Evolutionary conservation across 176 grass and related monocot species (phyloP).

Genomic region (Leersia perrieri): DNA sequence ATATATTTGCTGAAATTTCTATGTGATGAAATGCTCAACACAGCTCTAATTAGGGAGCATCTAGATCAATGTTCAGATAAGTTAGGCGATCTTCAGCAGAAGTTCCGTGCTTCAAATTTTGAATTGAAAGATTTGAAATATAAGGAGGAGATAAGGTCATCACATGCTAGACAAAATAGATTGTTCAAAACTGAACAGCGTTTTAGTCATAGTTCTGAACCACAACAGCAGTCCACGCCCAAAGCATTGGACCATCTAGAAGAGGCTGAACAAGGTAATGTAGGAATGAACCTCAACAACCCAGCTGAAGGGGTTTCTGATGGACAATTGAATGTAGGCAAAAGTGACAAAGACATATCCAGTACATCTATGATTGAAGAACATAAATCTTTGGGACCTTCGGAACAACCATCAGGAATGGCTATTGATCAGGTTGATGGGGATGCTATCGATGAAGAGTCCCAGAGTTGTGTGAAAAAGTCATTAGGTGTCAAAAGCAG

Average conservation of each 20-base stretch:
- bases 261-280: constrained; percentile 40
- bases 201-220: constrained; percentile 35
- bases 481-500: constrained; percentile 30
- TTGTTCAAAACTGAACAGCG: constrained; percentile 48
- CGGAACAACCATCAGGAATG: constrained; percentile 30
- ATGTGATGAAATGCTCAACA: constrained; percentile 91
- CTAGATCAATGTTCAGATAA: constrained; percentile 87
- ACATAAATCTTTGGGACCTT: constrained; percentile 37
- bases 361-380: constrained; percentile 30
- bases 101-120: constrained; percentile 56
- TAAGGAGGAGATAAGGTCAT: constrained; percentile 53
- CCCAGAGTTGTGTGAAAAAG: constrained; percentile 26
- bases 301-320: constrained; percentile 35
- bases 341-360: constrained; percentile 29
- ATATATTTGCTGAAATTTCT: constrained; percentile 87
- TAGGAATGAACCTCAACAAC: constrained; percentile 45
- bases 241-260: constrained; percentile 32
- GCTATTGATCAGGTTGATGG: constrained; percentile 25
- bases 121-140: constrained; percentile 86
- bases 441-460: constrained; percentile 24
- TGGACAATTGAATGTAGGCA: constrained; percentile 28
- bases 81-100: constrained; percentile 81
- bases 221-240: constrained; percentile 19
- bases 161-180: constrained; percentile 47
- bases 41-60: constrained; percentile 83